Conservation (phyloP, 2,329 filamentous ascomycete genomes). For the Bertia moriformis region DNA sequence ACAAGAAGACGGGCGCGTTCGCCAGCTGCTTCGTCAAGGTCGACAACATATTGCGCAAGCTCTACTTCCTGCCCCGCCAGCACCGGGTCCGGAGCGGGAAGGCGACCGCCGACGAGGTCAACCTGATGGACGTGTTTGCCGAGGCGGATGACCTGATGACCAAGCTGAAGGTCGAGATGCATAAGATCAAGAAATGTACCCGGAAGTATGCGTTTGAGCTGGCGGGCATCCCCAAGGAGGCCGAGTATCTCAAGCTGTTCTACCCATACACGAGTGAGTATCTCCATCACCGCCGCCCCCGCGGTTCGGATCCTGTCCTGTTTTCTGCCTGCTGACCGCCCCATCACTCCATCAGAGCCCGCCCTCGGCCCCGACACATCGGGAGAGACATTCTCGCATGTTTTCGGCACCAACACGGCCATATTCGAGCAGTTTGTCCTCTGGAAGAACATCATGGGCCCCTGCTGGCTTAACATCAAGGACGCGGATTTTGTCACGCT, state of each 20-base stretch:
- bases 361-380: constrained; percentile 53
- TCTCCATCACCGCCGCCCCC: not conserved
- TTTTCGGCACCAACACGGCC: constrained; percentile 85
- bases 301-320: too few species aligned
- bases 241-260: constrained; percentile 84
- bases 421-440: constrained; percentile 97
- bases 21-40: constrained; percentile 92
- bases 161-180: constrained; percentile 68
- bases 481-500: constrained; percentile 70
- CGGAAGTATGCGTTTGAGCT: constrained; percentile 95
- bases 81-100: constrained; percentile 37
- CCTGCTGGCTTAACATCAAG: constrained; percentile 88
- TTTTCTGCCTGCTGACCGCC: not conserved
- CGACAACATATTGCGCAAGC: constrained; percentile 81
- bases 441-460: constrained; percentile 98
- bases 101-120: constrained; percentile 63
- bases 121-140: constrained; percentile 76
- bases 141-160: constrained; percentile 85
- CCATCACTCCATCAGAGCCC: constrained; percentile 31
- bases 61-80: constrained; percentile 81
- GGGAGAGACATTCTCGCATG: constrained; percentile 83
- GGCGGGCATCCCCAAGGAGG: constrained; percentile 70
- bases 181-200: constrained; percentile 82
- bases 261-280: constrained; percentile 73
- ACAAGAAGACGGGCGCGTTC: constrained; percentile 65